Percentiles rank a stretch among this genome's conserved stretches.
These are phyloP conservation scores for Metschnikowia gruessii DNA, from an alignment of 805 yeast genomes.

Conservation along the genomic window DNA sequence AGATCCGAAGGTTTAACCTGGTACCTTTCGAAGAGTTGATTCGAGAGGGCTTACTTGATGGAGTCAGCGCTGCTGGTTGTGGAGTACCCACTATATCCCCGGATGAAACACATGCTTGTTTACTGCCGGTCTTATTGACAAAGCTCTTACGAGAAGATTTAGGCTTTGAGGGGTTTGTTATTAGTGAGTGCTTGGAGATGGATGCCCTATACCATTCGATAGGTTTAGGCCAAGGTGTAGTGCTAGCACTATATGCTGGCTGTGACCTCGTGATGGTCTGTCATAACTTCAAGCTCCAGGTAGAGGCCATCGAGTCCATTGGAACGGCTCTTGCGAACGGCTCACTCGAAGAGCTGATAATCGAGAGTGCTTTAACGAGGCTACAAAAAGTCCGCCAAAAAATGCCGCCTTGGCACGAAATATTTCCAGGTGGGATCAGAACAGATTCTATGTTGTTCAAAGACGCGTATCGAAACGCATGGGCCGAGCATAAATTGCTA, in stretches of 20 bases:
- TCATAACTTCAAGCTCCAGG: slow-evolving; percentile 51
- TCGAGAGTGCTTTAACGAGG: slow-evolving; percentile 40
- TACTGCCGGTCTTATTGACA: slow-evolving; percentile 51
- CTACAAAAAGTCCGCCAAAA: slow-evolving; percentile 42
- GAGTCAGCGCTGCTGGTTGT: slow-evolving; percentile 60
- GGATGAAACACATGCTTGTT: slow-evolving; percentile 61
- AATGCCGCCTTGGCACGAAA: slow-evolving; percentile 45
- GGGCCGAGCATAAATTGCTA: slow-evolving; percentile 43
- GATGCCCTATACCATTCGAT: slow-evolving; percentile 61
- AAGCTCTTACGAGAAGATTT: slow-evolving; percentile 50
- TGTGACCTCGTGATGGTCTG: slow-evolving; percentile 65
- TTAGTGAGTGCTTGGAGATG: slow-evolving; percentile 61
- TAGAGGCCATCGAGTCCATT: slow-evolving; percentile 50
- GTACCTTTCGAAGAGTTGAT: slow-evolving; percentile 51
- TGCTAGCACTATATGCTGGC: slow-evolving; percentile 59
- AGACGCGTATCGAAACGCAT: slow-evolving; percentile 27
- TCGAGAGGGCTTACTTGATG: slow-evolving; percentile 46
- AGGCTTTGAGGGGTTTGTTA: slow-evolving; percentile 53
- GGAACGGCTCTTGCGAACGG: slow-evolving; percentile 39
- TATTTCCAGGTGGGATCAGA: slow-evolving; percentile 37
- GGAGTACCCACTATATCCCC: slow-evolving; percentile 60
- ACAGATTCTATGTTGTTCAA: slow-evolving; percentile 26
- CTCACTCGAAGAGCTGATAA: slow-evolving; percentile 42
- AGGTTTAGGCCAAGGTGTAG: slow-evolving; percentile 65
- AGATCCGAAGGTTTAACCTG: slow-evolving; percentile 47